A percentile compares a stretch with the other conserved stretches of the same genome.
Conservation (phyloP, 1,284 basidiomycete genomes). For the Filobasidium uniguttulatum region DNA sequence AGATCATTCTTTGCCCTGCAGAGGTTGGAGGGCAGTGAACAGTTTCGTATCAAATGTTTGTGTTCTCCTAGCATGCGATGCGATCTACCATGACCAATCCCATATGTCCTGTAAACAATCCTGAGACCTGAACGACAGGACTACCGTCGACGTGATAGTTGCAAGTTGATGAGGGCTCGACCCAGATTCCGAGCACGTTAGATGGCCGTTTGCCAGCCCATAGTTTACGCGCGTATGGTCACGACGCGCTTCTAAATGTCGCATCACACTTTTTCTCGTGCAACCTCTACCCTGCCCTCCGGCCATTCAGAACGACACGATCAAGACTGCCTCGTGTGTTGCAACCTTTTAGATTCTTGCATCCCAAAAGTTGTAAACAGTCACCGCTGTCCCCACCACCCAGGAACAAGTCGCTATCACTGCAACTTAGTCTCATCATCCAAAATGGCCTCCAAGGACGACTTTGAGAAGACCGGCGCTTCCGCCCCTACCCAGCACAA, state of each 20-base stretch:
- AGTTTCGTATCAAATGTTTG: too few relatives aligned
- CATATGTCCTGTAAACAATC: too few relatives aligned
- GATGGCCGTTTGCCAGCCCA: too few relatives aligned
- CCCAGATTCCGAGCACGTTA: too few relatives aligned
- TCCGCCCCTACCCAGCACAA: conserved; percentile 87
- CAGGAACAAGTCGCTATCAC: conserved; percentile 15
- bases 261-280: background rate
- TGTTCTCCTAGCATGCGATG: too few relatives aligned
- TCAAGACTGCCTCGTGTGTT: background rate
- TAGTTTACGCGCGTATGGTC: too few relatives aligned
- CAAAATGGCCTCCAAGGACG: conserved; percentile 94
- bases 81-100: too few relatives aligned
- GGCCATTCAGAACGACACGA: background rate
- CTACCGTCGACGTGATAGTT: background rate
- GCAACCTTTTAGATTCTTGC: background rate
- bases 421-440: conserved; percentile 5
- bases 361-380: conserved; percentile 7
- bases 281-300: background rate
- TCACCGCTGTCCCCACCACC: conserved; percentile 14
- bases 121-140: too few relatives aligned
- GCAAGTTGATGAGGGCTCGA: too few relatives aligned
- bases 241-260: background rate
- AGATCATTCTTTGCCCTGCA: background rate
- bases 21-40: background rate
- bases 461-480: conserved; percentile 85